These are phyloP conservation scores for Neurospora sp. DNA, from an alignment of 495 filamentous ascomycete species.

Conservation along the genomic window DNA sequence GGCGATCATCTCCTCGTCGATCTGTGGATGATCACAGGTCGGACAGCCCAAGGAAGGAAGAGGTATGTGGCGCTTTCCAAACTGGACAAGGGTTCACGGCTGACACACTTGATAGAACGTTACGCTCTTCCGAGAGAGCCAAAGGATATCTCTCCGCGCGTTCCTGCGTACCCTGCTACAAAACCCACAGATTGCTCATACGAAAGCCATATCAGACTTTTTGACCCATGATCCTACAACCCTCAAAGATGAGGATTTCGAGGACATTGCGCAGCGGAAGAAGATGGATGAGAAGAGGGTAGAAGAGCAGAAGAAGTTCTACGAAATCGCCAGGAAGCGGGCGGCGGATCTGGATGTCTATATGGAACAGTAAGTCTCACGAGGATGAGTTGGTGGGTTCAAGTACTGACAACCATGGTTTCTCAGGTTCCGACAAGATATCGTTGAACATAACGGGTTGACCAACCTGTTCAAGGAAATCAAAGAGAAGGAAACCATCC, in stretches of 20 bases:
- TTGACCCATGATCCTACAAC: slow-evolving; percentile 57
- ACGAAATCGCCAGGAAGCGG: slow-evolving; percentile 84
- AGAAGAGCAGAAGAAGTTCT: slow-evolving; percentile 87
- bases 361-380: slow-evolving; percentile 77
- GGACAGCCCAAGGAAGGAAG: slow-evolving; percentile 3
- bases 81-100: not conserved
- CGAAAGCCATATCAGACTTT: slow-evolving; percentile 74
- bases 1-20: slow-evolving; percentile 24
- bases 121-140: slow-evolving; percentile 75
- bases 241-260: slow-evolving; percentile 68
- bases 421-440: slow-evolving; percentile 44
- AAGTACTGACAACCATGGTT: not conserved
- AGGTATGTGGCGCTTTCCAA: slow-evolving; percentile 5
- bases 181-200: slow-evolving; percentile 71
- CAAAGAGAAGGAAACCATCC: slow-evolving; percentile 71
- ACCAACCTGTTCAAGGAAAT: slow-evolving; percentile 92
- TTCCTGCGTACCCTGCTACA: slow-evolving; percentile 77
- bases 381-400: not conserved
- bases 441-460: slow-evolving; percentile 62
- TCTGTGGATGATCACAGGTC: slow-evolving; percentile 21
- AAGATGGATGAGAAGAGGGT: slow-evolving; percentile 78
- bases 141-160: slow-evolving; percentile 83
- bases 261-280: slow-evolving; percentile 70
- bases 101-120: slow-evolving; percentile 25
- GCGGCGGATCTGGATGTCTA: slow-evolving; percentile 91